Evolutionary conservation across 139 green algal genomes (phyloP).

Genomic region (Bryopsis sp.): DNA sequence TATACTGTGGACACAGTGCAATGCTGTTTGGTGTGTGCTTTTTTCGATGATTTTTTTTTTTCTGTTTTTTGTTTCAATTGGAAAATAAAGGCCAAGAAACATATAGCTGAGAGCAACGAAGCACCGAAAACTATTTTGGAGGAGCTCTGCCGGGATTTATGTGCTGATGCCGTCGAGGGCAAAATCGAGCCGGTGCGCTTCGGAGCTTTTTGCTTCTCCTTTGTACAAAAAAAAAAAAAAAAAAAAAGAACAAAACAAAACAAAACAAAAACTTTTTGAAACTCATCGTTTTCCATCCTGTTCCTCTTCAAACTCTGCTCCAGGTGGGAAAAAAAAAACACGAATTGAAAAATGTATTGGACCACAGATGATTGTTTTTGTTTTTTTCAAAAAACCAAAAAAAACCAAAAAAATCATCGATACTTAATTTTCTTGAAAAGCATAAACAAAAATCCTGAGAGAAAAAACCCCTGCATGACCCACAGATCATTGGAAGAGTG

Average conservation of each 20-base stretch:
- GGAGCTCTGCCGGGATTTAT: constrained; percentile 87
- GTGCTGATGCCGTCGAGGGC: constrained; percentile 46
- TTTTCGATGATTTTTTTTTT: too few relatives aligned
- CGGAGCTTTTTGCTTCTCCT: background rate
- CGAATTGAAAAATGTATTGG: background rate
- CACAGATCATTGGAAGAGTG: constrained; percentile 72
- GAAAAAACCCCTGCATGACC: background rate
- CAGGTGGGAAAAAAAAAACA: background rate
- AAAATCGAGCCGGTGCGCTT: constrained; percentile 75
- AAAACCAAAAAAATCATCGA: background rate
- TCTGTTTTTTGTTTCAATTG: constrained; percentile 11
- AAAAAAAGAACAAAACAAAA: background rate
- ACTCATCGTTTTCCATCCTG: too few relatives aligned
- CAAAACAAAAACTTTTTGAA: too few relatives aligned
- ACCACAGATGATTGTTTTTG: background rate
- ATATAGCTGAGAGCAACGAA: constrained; percentile 12
- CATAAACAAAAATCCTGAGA: background rate
- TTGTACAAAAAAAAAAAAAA: background rate
- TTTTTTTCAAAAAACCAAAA: background rate
- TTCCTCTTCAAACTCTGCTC: background rate
- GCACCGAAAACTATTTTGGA: constrained; percentile 32
- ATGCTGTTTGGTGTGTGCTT: background rate
- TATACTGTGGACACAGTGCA: background rate
- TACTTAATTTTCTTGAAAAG: background rate
- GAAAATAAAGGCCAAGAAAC: background rate